Base-by-base conservation (phyloP, 177 flowering plant species). In the Tripterygium wilfordii region DNA sequence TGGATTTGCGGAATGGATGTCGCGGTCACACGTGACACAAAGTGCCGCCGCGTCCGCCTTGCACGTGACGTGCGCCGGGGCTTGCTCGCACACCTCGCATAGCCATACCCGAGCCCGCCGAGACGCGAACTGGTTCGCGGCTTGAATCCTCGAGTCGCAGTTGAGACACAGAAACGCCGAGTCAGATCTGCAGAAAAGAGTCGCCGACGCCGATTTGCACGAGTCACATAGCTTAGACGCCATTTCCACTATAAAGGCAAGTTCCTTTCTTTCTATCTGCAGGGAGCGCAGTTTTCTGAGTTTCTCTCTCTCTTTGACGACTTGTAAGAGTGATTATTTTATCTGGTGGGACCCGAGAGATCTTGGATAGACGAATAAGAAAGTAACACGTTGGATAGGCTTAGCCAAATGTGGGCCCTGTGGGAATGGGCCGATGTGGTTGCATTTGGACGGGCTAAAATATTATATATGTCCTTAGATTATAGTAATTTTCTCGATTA, bases 1-100 rank as follows among this genome's bases (percentile, higher is more conserved):
- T 1, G 86, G 86, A 33, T 80, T 80, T 2, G 83, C 86, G 15
- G 86, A 75, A 72, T 80, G 87, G 53, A 80, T 73, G 58, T 81
- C 82, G 17, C 64, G 74, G 62, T 81, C 84, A 56, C 85, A 81
- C 0, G 82, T 38, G 58, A 65, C 61, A 68, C 82, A 81, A 58
- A 81, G 80, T 0, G 73, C 57, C 22, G 85, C 82, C 5, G 82
- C 84, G 64, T 81, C 84, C 24, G 82, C 88, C 57, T 72, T 76
- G 63, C 84, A 81, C n/a, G 79, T 74, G 51, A 81, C 77, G 51
- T 63, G 62, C 1, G 84, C 80, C 1, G 88, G 84, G 0, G 80
- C 70, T 21, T 78, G 82, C 66, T 81, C 84, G 62, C 88, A 81
- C 22, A 81, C 88, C 60, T 74, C 82, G 62, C 85, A 81, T 16